Percentiles rank a stretch among this genome's conserved stretches.
Conservation (phyloP, 371 early-diverging fungal genomes). For the Rhizopus stolonifer region DNA sequence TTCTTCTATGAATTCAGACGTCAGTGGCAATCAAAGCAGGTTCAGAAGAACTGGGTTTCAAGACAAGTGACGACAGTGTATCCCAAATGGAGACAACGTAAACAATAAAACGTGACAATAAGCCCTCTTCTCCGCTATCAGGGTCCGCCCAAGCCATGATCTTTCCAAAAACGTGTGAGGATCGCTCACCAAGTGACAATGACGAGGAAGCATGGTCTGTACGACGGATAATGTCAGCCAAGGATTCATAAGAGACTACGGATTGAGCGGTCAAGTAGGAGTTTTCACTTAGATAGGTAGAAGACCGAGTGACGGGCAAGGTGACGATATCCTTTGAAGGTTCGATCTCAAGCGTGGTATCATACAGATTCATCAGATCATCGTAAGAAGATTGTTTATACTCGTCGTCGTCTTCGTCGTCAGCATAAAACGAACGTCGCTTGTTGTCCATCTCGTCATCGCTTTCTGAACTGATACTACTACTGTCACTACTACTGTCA, state of each 20-base stretch:
- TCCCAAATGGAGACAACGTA: background rate
- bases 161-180: no score
- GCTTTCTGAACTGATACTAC: background rate
- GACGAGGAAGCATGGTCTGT: background rate
- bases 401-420: background rate
- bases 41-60: background rate
- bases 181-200: background rate
- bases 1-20: no score
- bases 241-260: background rate
- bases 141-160: no score
- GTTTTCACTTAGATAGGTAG: constrained; percentile 19
- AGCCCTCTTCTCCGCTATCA: background rate
- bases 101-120: background rate
- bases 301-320: constrained; percentile 17
- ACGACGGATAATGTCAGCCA: background rate
- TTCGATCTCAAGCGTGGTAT: background rate
- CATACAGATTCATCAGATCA: constrained; percentile 8
- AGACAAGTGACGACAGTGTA: background rate
- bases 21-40: background rate
- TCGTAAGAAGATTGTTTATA: constrained; percentile 1
- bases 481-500: background rate
- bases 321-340: background rate
- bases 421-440: background rate
- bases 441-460: background rate
- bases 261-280: constrained; percentile 6